Evolutionary conservation across 208 protist species (phyloP).

Genomic region (Vickermania ingenoplastis): DNA sequence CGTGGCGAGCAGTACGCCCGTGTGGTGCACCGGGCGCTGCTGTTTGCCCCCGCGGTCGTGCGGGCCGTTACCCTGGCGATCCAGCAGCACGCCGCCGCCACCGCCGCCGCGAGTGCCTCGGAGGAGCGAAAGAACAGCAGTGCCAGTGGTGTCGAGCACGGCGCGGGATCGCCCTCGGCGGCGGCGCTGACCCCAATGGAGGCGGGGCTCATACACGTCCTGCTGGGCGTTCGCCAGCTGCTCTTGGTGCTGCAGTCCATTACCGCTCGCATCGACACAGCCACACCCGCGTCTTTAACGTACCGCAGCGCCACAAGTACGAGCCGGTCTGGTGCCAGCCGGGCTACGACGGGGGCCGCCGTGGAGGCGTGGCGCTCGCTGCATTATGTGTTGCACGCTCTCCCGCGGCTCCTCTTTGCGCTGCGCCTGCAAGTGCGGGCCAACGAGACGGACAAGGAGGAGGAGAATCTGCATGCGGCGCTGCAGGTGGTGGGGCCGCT

Average conservation of each 20-base stretch:
- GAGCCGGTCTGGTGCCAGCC: no score
- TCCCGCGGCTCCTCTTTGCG: slow-evolving; percentile 22
- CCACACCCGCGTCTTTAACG: slow-evolving; percentile 4
- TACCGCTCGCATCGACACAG: slow-evolving; percentile 8
- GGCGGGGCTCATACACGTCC: no score
- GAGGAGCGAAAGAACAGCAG: slow-evolving; percentile 48
- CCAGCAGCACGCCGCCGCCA: not conserved
- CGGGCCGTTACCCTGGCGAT: not conserved
- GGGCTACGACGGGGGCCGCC: no score
- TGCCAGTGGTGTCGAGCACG: no score
- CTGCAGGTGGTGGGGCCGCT: slow-evolving; percentile 5
- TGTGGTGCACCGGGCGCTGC: not conserved
- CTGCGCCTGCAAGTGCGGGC: slow-evolving; percentile 4
- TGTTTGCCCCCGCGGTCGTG: not conserved
- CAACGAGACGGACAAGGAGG: not conserved
- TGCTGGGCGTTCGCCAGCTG: not conserved
- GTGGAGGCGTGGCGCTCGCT: no score
- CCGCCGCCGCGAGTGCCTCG: no score
- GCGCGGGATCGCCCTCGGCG: no score
- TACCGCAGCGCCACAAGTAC: no score
- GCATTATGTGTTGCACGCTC: slow-evolving; percentile 2
- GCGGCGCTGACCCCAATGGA: no score
- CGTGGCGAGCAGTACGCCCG: not conserved
- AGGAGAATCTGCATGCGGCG: not conserved
- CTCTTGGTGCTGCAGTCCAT: not conserved